Evolutionary conservation across 352 stramenopile genomes (phyloP), one percentile per base, ranked within the genome.

Genomic region (Pythium insidiosum): DNA sequence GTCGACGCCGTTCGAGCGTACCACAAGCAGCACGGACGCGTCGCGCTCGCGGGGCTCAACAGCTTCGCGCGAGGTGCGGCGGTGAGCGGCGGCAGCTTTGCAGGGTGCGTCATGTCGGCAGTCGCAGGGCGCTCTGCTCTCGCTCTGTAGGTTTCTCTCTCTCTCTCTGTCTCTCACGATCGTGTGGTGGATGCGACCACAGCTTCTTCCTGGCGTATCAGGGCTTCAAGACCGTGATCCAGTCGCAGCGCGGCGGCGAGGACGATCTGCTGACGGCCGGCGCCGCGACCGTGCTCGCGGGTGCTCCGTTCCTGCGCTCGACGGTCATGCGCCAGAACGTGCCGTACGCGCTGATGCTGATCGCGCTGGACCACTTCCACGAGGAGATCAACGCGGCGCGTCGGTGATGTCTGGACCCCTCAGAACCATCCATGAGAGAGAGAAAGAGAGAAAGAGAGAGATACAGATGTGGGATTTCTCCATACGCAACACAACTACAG

Each of bases 151-250:
- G 10, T 43, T 22, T 35, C 7, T 13, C 12, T 25, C 9, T 22
- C 1, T 25, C 16, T 12, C 2, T n/a, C n/a, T n/a, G n/a, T 5
- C 23, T 19, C 2, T 36, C 21, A 47, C 31, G 18, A 22, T 19
- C 41, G 19, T 33, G 11, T 41, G 23, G 16, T 2, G 57, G 18
- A 18, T 16, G 35, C 24, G 37, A 36, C 21, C 34, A 18, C 38
- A 87, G 73, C 7, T 90, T 90, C 50, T 90, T 90, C 68, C 65
- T 83, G 22, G 47, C 66, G 42, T 90, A 88, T 54, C 77, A 83
- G 44, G 77, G 77, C 24, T 56, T 84, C 19, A 87, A 87, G 65
- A 86, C 74, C 29, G 66, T 70, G 22, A 46, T 90, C 33, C 61
- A 84, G 33, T 69, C 72, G 15, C 68, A 85, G 46, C 63, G 75